Base-by-base conservation (phyloP, 78 protist species). In the Dictyostelium capitatum region DNA sequence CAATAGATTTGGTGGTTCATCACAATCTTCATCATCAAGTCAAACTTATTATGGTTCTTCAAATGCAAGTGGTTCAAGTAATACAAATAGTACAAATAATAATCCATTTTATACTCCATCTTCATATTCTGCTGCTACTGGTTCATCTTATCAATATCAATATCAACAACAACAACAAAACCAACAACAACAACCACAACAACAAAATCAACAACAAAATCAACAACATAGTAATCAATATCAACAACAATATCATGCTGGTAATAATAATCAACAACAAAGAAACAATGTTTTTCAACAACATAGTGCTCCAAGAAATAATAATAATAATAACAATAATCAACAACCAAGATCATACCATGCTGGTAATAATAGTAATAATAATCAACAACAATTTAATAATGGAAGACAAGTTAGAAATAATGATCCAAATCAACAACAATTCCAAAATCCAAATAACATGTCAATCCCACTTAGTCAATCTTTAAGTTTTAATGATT, bases 391-490 rank as follows among this genome's bases (percentile, higher is more conserved):
- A 57, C 67, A 57, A 57, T 57, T n/a, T 57, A 57, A 57, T 37
- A 67, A 67, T 37, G n/a, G 28, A 0, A 43, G 59, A 62, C 70
- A 62, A n/a, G 23, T 8, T 23, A 62, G 23, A 25, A 62, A n/a
- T n/a, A n/a, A 37, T 62, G 70, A 28, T 41, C 78, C 78, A 41
- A 70, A 70, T 37, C 78, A 70, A 37, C 78, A 30, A 70, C 78
- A 70, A 70, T 25, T 70, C 51, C 46, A 74, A 28, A 75, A 73
- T 78, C 80, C 20, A n/a, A 41, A 83, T 43, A 37, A 37, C 43
- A 23, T 83, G 59, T 62, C 82, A 46, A 83, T 83, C 28, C 83
- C 85, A 28, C 69, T 87, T 73, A 77, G 84, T 11, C 83, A 79
- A 79, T 79, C 83, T 32, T 56, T 54, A 23, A 37, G 30, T 43